phyloP scores from a whole-genome alignment of 1,284 basidiomycete genomes.

The Schizophyllum commune region DNA sequence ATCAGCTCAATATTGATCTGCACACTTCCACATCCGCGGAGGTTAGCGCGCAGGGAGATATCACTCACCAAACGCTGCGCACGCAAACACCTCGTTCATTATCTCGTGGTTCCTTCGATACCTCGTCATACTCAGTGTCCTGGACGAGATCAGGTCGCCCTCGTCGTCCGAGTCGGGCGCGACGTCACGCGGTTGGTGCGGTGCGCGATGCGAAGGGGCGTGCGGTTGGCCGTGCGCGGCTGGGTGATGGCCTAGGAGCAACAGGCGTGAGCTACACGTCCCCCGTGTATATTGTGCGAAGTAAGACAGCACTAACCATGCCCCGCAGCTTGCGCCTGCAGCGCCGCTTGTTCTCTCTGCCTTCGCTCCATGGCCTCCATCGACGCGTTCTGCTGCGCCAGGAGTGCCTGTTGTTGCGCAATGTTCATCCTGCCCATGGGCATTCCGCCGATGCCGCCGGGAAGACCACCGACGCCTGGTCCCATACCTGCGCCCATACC shows the following conservation, averaged over 20 bases:
- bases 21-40: too few relatives aligned
- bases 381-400: slow-evolving; percentile 60
- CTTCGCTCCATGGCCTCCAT: slow-evolving; percentile 60
- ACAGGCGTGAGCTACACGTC: slow-evolving; percentile 3
- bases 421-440: slow-evolving; percentile 21
- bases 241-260: slow-evolving; percentile 4
- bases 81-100: slow-evolving; percentile 73
- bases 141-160: slow-evolving; percentile 59
- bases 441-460: slow-evolving; percentile 22
- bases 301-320: too few relatives aligned
- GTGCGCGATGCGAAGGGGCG: not conserved
- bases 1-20: not conserved
- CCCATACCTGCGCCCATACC: slow-evolving; percentile 11
- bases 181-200: not conserved
- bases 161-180: slow-evolving; percentile 37
- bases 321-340: slow-evolving; percentile 14
- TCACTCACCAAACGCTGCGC: slow-evolving; percentile 56
- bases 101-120: slow-evolving; percentile 75
- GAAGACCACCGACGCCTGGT: slow-evolving; percentile 16
- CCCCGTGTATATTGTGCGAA: too few relatives aligned
- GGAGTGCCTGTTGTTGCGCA: slow-evolving; percentile 48
- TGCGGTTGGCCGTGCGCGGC: slow-evolving; percentile 49
- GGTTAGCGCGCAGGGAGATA: too few relatives aligned
- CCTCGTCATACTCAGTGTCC: slow-evolving; percentile 60
- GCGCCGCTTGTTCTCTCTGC: slow-evolving; percentile 40